These are phyloP conservation scores for Dryas integrifolia DNA, from an alignment of 331 rosid genomes.

Conservation along the genomic window DNA sequence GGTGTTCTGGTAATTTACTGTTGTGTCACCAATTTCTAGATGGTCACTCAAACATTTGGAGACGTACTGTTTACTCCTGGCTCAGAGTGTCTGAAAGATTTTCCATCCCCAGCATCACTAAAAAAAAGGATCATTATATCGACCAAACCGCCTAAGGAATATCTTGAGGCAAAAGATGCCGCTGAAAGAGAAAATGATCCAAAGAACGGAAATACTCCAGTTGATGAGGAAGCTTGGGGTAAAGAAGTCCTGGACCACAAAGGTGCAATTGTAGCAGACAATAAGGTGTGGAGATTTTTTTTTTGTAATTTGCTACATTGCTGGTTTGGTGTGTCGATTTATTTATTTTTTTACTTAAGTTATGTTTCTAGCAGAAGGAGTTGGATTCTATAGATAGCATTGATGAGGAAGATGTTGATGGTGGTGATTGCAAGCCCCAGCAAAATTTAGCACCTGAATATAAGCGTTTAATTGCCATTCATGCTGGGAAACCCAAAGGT, in stretches of 20 bases:
- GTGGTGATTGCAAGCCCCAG: conserved; percentile 32
- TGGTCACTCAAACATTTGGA: conserved; percentile 73
- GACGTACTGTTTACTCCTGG: conserved; percentile 67
- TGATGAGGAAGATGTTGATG: conserved; percentile 51
- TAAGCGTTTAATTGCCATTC: conserved; percentile 82
- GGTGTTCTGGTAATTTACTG: conserved; percentile 24
- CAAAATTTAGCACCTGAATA: conserved; percentile 58
- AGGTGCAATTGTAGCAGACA: conserved; percentile 41
- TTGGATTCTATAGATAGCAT: conserved; percentile 44
- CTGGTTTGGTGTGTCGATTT: conserved; percentile 11
- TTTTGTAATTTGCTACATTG: conserved; percentile 8
- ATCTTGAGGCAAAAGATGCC: conserved; percentile 66
- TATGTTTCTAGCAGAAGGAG: conserved; percentile 35
- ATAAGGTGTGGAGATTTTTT: conserved; percentile 50
- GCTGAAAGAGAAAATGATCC: conserved; percentile 44
- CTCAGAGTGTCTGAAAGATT: conserved; percentile 64
- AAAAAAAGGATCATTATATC: conserved; percentile 78
- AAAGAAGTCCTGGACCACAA: conserved; percentile 64
- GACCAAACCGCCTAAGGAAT: conserved; percentile 94
- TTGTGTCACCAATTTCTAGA: conserved; percentile 46
- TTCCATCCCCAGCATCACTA: conserved; percentile 88
- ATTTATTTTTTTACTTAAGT: not conserved
- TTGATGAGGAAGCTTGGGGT: conserved; percentile 90
- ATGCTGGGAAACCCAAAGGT: conserved; percentile 99
- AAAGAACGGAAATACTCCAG: conserved; percentile 46